Conservation (phyloP, 192 early-diverging fungal genomes). For the Linnemannia exigua region DNA sequence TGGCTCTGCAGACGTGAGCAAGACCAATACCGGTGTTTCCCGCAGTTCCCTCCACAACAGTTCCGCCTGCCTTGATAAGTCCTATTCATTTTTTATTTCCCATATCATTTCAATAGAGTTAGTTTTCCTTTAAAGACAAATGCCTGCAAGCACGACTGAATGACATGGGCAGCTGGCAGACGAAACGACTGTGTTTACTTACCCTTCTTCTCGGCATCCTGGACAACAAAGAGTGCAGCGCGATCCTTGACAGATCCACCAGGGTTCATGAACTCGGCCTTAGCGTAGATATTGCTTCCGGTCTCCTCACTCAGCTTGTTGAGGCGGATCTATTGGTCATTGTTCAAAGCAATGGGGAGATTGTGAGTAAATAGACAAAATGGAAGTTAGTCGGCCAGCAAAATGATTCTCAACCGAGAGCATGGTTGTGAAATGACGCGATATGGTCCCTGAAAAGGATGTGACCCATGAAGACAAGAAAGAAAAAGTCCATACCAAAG, state of each 20-base stretch:
- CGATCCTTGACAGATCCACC: constrained; percentile 98
- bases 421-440: constrained; percentile 20
- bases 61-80: constrained; percentile 87
- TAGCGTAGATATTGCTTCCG: constrained; percentile 90
- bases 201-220: constrained; percentile 90
- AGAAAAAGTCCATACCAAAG: constrained; percentile 71
- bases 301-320: constrained; percentile 79
- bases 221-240: constrained; percentile 93
- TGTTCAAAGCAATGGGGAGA: background rate
- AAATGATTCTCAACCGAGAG: background rate
- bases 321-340: constrained; percentile 71
- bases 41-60: constrained; percentile 89
- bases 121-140: background rate
- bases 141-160: too few species aligned
- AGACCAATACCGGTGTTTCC: constrained; percentile 98
- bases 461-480: background rate
- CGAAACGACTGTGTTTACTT: background rate
- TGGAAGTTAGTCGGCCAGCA: too few species aligned
- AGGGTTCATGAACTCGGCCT: constrained; percentile 99
- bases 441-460: background rate
- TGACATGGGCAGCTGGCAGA: too few species aligned
- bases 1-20: constrained; percentile 93
- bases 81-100: constrained; percentile 60
- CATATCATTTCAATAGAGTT: background rate
- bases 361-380: background rate